Evolutionary conservation across 495 filamentous ascomycete genomes (phyloP).

Genomic region (Letharia columbiana): DNA sequence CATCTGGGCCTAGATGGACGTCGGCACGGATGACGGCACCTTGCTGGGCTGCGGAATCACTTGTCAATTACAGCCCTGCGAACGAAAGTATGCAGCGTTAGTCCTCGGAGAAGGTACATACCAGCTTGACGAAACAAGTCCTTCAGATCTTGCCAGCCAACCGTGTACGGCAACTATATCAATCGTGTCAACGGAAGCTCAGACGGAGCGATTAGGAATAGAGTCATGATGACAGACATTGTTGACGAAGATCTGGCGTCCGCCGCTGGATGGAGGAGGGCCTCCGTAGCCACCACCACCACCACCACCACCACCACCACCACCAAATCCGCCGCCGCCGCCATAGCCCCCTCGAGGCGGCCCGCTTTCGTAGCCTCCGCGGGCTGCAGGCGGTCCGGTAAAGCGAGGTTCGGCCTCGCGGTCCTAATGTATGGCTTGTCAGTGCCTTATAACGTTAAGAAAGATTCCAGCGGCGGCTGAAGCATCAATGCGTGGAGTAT

Average conservation of each 20-base stretch:
- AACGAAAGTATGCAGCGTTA: conserved; percentile 12
- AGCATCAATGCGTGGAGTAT: neutral
- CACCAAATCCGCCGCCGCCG: conserved; percentile 38
- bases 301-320: conserved; percentile 28
- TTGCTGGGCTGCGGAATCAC: conserved; percentile 48
- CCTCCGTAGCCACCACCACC: conserved; percentile 45
- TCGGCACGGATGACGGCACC: conserved; percentile 91
- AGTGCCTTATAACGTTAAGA: neutral
- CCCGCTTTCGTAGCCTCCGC: conserved; percentile 51
- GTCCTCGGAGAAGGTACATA: conserved; percentile 42
- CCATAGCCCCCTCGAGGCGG: conserved; percentile 38
- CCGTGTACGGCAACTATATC: conserved; percentile 84
- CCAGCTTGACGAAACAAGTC: conserved; percentile 97
- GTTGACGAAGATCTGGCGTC: conserved; percentile 89
- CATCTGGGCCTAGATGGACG: conserved; percentile 85
- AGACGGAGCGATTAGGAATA: conserved; percentile 23
- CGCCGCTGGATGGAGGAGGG: conserved; percentile 43
- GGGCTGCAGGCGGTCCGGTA: conserved; percentile 59
- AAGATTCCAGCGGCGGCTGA: neutral
- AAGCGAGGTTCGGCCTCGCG: conserved; percentile 95
- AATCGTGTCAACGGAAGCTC: conserved; percentile 28
- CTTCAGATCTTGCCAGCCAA: conserved; percentile 99
- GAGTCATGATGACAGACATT: conserved; percentile 66
- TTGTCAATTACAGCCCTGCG: conserved; percentile 29
- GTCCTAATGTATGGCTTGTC: conserved; percentile 46